Evolutionary conservation across 768 basidiomycete species (phyloP).

Genomic region (Boletus patriciae): DNA sequence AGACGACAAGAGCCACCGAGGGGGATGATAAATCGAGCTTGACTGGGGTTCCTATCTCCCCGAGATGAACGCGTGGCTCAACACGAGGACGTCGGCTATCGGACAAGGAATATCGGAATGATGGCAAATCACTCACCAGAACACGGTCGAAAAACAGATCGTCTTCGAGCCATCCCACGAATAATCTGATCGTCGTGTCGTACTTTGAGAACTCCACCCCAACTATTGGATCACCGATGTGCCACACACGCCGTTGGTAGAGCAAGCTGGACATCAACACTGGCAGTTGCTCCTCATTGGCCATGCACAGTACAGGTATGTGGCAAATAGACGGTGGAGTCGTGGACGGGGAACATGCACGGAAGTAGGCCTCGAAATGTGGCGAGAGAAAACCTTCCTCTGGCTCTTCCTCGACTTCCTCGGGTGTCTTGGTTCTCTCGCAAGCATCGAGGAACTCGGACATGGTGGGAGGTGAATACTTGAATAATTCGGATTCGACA

Average conservation of each 20-base stretch:
- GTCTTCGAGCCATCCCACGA: slow-evolving; percentile 6
- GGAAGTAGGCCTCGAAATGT: slow-evolving; percentile 2
- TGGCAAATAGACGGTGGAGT: slow-evolving; percentile 1
- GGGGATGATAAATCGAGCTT: slow-evolving; percentile 6
- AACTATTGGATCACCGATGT: slow-evolving; percentile 3
- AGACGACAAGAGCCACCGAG: neutral
- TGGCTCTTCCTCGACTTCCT: slow-evolving; percentile 1
- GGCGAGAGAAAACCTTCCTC: neutral
- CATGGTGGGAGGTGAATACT: neutral
- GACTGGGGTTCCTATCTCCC: neutral
- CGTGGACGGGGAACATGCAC: neutral
- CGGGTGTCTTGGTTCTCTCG: neutral
- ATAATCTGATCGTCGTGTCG: neutral
- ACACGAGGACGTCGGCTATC: neutral
- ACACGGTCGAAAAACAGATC: neutral
- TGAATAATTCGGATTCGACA: neutral
- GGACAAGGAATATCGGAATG: neutral
- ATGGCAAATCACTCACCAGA: neutral
- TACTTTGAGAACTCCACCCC: slow-evolving; percentile 10
- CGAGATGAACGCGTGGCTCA: slow-evolving; percentile 10
- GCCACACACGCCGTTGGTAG: slow-evolving; percentile 4
- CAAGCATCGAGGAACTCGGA: slow-evolving; percentile 7
- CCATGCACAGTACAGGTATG: slow-evolving; percentile 10
- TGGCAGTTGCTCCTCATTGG: neutral
- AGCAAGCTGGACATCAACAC: slow-evolving; percentile 14